Evolutionary conservation across 208 protist species (phyloP).

Genomic region (Novymonas esmeraldas): DNA sequence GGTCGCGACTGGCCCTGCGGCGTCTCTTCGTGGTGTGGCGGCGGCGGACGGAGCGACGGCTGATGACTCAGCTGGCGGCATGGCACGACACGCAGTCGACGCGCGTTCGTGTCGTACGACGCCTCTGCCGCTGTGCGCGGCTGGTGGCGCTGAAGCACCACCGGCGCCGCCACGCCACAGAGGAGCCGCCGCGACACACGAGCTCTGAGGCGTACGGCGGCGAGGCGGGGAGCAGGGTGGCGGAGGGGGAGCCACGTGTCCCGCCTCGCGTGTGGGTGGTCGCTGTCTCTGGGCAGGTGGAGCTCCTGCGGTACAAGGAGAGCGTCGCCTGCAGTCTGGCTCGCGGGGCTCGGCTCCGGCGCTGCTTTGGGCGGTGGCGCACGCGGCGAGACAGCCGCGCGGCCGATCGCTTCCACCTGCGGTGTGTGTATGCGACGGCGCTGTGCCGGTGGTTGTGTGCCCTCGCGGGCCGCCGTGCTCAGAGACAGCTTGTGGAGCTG

Average conservation of each 20-base stretch:
- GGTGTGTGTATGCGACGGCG: constrained; percentile 1
- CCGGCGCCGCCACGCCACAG: constrained; percentile 2
- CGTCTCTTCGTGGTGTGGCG: constrained; percentile 42
- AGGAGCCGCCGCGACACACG: background rate
- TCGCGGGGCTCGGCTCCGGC: constrained; percentile 6
- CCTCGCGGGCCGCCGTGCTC: constrained; percentile 8
- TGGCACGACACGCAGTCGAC: constrained; percentile 25
- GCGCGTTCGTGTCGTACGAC: constrained; percentile 18
- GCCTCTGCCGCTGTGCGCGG: constrained; percentile 10
- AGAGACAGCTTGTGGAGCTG: constrained; percentile 4
- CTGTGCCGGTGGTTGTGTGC: constrained; percentile 13
- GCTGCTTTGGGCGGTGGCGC: constrained; percentile 18
- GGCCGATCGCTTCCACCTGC: constrained; percentile 16
- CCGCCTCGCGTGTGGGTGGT: constrained; percentile 10
- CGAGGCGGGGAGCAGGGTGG: background rate
- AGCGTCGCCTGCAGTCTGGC: constrained; percentile 9
- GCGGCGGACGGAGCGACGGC: constrained; percentile 35
- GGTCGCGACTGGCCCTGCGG: constrained; percentile 17
- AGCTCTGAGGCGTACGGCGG: background rate
- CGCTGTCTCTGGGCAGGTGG: background rate
- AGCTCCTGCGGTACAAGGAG: constrained; percentile 25
- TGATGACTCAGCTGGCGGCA: constrained; percentile 42
- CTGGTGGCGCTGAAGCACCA: constrained; percentile 15
- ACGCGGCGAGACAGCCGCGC: constrained; percentile 1
- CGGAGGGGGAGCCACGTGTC: constrained; percentile 4